Evolutionary conservation across 495 filamentous ascomycete genomes (phyloP), one percentile per base, ranked within the genome.

Genomic region (Penicillium roqueforti): DNA sequence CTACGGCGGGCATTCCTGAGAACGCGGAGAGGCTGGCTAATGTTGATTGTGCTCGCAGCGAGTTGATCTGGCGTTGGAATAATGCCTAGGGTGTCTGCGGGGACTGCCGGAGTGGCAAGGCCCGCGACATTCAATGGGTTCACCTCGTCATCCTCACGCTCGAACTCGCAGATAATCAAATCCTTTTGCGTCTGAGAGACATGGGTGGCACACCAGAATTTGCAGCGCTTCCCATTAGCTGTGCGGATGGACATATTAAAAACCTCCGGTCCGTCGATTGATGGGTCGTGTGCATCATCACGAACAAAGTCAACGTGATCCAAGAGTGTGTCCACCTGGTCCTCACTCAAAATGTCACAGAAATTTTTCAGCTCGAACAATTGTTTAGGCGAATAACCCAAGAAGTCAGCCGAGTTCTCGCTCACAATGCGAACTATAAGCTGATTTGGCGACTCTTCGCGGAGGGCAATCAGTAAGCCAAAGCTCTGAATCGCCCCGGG

Each of bases 161-260:
- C 92, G 55, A 97, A 92, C 61, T 97, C 92, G 74, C 90, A 96
- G 32, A 97, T 88, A 18, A 95, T 76, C 26, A 92, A 59, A 43
- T 91, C 82, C 3, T 79, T 78, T 53, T 88, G 82, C 0, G 72
- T 69, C 13, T 80, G 74, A 52, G 82, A 85, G 44, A 86, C 77
- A 65, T 96, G 92, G 51, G 93, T 84, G 28, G 90, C 91, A 68
- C 91, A 95, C 92, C 92, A 96, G 6, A 96, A 68, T 63, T 89
- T 92, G 26, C 82, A 69, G 3, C 71, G 68, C 53, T 68, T 77
- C 20, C 74, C 73, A 4, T 60, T 51, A 0, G 85, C 83, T 0
- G 76, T 66, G 11, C 77, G 79, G 28, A 96, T 76, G 6, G 85
- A 82, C 40, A 96, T 71, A 14, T 85, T 83, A 57, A 96, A 96